Percentiles rank a stretch among this genome's conserved stretches.
Evolutionary conservation across 2,329 filamentous ascomycete genomes (phyloP).

Genomic region (Pezizomycotina sp.): DNA sequence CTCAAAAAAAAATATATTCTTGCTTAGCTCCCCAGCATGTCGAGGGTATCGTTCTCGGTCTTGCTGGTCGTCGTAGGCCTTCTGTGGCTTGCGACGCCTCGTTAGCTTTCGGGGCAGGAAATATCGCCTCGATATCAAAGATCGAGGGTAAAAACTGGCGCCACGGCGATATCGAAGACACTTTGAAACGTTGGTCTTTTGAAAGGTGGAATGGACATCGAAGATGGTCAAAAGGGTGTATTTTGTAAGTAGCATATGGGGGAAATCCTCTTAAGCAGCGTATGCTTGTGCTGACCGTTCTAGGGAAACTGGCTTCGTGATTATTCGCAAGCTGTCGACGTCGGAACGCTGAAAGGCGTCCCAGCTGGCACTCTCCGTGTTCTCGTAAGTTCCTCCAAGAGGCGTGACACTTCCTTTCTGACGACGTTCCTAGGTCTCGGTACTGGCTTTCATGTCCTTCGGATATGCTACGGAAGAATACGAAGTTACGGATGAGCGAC

Average conservation of each 20-base stretch:
- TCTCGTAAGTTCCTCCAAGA: conserved; percentile 59
- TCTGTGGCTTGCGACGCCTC: conserved; percentile 34
- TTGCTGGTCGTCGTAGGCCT: conserved; percentile 38
- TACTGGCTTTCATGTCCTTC: conserved; percentile 64
- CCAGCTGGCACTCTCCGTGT: conserved; percentile 64
- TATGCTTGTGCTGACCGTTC: conserved; percentile 2
- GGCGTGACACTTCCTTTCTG: conserved; percentile 25
- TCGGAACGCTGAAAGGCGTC: conserved; percentile 61
- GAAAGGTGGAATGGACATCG: conserved; percentile 66
- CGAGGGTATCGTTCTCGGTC: conserved; percentile 12
- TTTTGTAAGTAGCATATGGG: conserved; percentile 32
- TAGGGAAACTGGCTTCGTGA: conserved; percentile 68
- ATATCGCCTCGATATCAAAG: conserved; percentile 42
- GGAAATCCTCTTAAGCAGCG: neutral
- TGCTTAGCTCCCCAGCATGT: neutral
- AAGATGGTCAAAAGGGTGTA: conserved; percentile 59
- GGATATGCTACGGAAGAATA: conserved; percentile 75
- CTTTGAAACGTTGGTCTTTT: conserved; percentile 65
- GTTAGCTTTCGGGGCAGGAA: conserved; percentile 51
- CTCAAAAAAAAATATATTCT: neutral
- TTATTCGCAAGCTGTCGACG: conserved; percentile 70
- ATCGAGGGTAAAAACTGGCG: conserved; percentile 54
- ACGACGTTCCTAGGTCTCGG: conserved; percentile 42
- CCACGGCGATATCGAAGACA: conserved; percentile 49
- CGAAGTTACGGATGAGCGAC: conserved; percentile 62